Evolutionary conservation across 768 basidiomycete genomes (phyloP).

Genomic region (Termitomyces sp.): DNA sequence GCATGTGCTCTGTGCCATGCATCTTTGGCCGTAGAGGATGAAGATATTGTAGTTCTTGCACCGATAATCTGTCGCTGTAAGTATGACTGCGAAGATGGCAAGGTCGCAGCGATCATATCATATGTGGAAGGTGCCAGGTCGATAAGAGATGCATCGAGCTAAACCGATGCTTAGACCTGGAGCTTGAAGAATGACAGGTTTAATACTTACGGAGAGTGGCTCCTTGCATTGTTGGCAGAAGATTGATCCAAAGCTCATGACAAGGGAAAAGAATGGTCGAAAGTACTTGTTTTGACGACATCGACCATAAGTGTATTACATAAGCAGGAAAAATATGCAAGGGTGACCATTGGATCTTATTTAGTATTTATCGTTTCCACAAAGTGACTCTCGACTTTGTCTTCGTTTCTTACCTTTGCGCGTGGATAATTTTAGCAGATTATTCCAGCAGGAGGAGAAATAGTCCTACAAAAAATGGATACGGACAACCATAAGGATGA

Average conservation of each 20-base stretch:
- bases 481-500: slow-evolving; percentile 18
- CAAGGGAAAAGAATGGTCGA: not conserved
- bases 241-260: slow-evolving; percentile 38
- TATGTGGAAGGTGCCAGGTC: slow-evolving; percentile 84
- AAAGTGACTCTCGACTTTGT: not conserved
- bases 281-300: no score
- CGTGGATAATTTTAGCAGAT: not conserved
- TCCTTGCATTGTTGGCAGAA: slow-evolving; percentile 91
- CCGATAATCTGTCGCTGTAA: slow-evolving; percentile 32
- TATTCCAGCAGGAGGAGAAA: not conserved
- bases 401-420: not conserved
- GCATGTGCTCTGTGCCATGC: slow-evolving; percentile 58
- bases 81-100: slow-evolving; percentile 49
- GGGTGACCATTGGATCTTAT: not conserved
- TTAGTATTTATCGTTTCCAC: not conserved
- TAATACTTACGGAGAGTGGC: slow-evolving; percentile 63
- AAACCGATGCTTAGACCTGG: slow-evolving; percentile 1
- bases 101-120: slow-evolving; percentile 71
- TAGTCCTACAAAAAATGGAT: not conserved
- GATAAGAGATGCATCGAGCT: slow-evolving; percentile 89
- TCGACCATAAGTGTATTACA: not conserved
- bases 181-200: not conserved
- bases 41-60: slow-evolving; percentile 41
- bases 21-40: slow-evolving; percentile 49
- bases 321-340: not conserved